Percentiles rank a stretch among this genome's conserved stretches.
phyloP scores from a whole-genome alignment of 2,329 filamentous ascomycete genomes.

The Emmonsia crescens region DNA sequence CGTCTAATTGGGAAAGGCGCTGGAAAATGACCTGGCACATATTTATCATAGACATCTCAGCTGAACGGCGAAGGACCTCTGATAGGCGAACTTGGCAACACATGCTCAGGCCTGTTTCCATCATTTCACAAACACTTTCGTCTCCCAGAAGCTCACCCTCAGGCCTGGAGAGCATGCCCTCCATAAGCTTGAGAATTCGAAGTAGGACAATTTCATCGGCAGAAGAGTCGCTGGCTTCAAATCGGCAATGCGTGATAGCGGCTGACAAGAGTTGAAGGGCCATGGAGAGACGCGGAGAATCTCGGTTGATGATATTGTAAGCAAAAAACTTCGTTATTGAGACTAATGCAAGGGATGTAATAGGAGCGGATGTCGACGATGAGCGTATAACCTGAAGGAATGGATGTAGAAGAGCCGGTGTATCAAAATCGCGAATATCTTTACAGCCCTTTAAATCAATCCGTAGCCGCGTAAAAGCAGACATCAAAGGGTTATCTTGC shows the following conservation, averaged over 20 bases:
- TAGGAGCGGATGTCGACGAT: slow-evolving; percentile 89
- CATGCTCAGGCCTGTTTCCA: slow-evolving; percentile 94
- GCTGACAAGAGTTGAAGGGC: slow-evolving; percentile 93
- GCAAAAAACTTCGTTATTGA: slow-evolving; percentile 94
- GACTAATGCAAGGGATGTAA: slow-evolving; percentile 86
- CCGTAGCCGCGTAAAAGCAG: slow-evolving; percentile 80
- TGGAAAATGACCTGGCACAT: slow-evolving; percentile 99
- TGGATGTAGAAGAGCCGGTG: slow-evolving; percentile 76
- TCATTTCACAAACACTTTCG: slow-evolving; percentile 98
- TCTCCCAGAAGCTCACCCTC: slow-evolving; percentile 91
- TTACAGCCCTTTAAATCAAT: slow-evolving; percentile 78
- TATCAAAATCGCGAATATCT: slow-evolving; percentile 85
- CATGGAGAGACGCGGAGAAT: slow-evolving; percentile 75
- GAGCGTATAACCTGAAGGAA: slow-evolving; percentile 95
- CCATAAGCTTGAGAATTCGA: slow-evolving; percentile 94
- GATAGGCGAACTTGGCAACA: slow-evolving; percentile 90
- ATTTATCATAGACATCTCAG: slow-evolving; percentile 93
- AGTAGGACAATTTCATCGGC: slow-evolving; percentile 92
- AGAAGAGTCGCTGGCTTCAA: slow-evolving; percentile 89
- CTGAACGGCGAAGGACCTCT: slow-evolving; percentile 77
- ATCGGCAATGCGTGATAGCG: slow-evolving; percentile 93
- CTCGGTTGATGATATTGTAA: slow-evolving; percentile 77
- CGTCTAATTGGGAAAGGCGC: slow-evolving; percentile 75
- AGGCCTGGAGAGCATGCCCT: slow-evolving; percentile 90
- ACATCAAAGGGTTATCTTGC: slow-evolving; percentile 94